A percentile compares a stretch with the other conserved stretches of the same genome.
phyloP scores from a whole-genome alignment of 1,284 basidiomycete species.

The Malassezia furfur region DNA sequence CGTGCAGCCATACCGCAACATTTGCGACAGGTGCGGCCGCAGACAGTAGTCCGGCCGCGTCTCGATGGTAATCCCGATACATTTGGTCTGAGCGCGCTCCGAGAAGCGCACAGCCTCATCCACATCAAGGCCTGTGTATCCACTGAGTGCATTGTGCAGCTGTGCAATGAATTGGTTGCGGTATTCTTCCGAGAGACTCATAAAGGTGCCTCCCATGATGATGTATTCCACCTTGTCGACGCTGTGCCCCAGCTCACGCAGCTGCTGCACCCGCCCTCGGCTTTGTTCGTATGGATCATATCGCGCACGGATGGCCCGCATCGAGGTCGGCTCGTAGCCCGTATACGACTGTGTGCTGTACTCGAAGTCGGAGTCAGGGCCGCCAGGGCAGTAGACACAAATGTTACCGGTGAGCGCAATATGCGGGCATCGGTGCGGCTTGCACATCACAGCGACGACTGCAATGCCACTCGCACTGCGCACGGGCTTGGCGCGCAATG shows the following conservation, averaged over 20 bases:
- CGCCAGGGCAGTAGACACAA: conserved; percentile 98
- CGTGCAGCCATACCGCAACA: conserved; percentile 97
- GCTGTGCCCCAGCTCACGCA: conserved; percentile 85
- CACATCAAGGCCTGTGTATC: conserved; percentile 78
- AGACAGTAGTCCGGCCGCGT: conserved; percentile 97
- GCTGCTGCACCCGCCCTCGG: conserved; percentile 82
- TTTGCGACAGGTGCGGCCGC: conserved; percentile 91
- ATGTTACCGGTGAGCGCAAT: conserved; percentile 99
- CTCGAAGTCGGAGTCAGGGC: conserved; percentile 98
- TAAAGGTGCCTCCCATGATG: conserved; percentile 98
- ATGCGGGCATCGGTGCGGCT: conserved; percentile 97
- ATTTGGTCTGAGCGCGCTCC: conserved; percentile 93
- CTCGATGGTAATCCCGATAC: conserved; percentile 98
- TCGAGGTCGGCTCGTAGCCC: conserved; percentile 88
- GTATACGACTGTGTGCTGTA: conserved; percentile 96
- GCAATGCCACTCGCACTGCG: conserved; percentile 97
- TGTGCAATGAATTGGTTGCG: conserved; percentile 87
- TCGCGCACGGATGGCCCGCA: conserved; percentile 93
- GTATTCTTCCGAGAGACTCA: conserved; percentile 97
- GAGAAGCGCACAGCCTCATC: conserved; percentile 98
- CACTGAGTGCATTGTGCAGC: conserved; percentile 90
- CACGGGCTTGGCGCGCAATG: conserved; percentile 85
- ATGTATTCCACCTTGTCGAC: conserved; percentile 99
- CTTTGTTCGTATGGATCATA: conserved; percentile 99
- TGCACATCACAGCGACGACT: conserved; percentile 99